phyloP scores from a whole-genome alignment of 129 eudicot species.

The Apium graveolens region DNA sequence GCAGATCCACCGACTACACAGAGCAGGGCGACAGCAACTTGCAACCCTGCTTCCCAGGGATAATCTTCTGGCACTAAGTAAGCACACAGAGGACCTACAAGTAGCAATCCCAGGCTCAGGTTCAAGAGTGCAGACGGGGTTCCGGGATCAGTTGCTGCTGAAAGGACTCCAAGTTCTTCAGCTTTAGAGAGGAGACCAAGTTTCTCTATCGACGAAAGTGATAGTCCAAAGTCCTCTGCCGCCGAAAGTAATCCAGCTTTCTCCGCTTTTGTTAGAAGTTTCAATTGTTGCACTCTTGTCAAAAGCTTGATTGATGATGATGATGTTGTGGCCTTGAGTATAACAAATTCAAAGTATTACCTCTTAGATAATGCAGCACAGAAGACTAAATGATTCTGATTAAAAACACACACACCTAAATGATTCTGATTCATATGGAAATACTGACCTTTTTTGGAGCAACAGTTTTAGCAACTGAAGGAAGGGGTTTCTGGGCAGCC shows the following conservation, averaged over 20 bases:
- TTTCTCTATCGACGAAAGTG: conserved; percentile 71
- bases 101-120: conserved; percentile 50
- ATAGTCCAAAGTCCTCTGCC: conserved; percentile 72
- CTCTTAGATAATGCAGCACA: conserved; percentile 1
- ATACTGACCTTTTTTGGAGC: conserved; percentile 44
- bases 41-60: conserved; percentile 76
- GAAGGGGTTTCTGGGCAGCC: conserved; percentile 54
- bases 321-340: conserved; percentile 3
- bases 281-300: conserved; percentile 72
- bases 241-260: conserved; percentile 85
- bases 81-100: conserved; percentile 54
- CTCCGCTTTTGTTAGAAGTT: conserved; percentile 89
- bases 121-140: conserved; percentile 61
- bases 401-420: background rate
- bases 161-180: conserved; percentile 78
- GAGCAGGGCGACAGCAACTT: conserved; percentile 55
- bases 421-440: background rate
- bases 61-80: conserved; percentile 79
- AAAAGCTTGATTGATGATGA: conserved; percentile 54
- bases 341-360: background rate
- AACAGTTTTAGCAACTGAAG: conserved; percentile 33
- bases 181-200: conserved; percentile 87
- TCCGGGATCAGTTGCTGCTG: conserved; percentile 82
- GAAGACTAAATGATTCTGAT: background rate
- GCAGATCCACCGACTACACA: conserved; percentile 77